phyloP scores from a whole-genome alignment of 331 rosid genomes.

The Telfairia occidentalis region DNA sequence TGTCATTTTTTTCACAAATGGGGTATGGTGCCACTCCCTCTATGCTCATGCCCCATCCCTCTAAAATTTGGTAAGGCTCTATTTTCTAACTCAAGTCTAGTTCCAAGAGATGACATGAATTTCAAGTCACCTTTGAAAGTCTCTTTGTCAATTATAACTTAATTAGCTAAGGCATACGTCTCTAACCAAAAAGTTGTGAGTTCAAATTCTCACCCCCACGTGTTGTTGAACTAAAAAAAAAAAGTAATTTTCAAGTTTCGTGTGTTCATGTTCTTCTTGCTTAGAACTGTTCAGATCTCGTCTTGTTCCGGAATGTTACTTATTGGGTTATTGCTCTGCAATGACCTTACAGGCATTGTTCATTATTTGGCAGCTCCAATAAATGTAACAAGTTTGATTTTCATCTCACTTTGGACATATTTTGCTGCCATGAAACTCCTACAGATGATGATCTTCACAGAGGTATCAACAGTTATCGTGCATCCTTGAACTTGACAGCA shows the following conservation, averaged over 20 bases:
- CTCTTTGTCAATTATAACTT: no score
- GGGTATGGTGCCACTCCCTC: not conserved
- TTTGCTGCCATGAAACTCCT: slow-evolving; percentile 12
- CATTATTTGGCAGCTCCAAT: not conserved
- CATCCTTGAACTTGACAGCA: slow-evolving; percentile 42
- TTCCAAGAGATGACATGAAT: not conserved
- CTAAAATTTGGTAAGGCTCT: not conserved
- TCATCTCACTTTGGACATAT: not conserved
- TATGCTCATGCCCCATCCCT: not conserved
- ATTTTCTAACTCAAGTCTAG: not conserved
- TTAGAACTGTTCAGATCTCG: not conserved
- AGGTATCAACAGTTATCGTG: slow-evolving; percentile 57
- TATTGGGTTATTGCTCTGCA: not conserved
- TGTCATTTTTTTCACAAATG: not conserved
- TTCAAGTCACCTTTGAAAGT: no score
- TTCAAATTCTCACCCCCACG: no score
- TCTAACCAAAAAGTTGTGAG: no score
- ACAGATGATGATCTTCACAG: slow-evolving; percentile 64
- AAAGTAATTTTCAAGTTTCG: not conserved
- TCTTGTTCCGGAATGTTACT: not conserved
- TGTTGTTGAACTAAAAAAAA: no score
- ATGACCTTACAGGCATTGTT: not conserved
- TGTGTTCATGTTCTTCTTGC: not conserved
- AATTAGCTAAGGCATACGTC: no score
- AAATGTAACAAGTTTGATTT: not conserved